These are phyloP conservation scores for Hyphopichia khmerensis DNA, from an alignment of 1,139 yeast species.

Conservation along the genomic window DNA sequence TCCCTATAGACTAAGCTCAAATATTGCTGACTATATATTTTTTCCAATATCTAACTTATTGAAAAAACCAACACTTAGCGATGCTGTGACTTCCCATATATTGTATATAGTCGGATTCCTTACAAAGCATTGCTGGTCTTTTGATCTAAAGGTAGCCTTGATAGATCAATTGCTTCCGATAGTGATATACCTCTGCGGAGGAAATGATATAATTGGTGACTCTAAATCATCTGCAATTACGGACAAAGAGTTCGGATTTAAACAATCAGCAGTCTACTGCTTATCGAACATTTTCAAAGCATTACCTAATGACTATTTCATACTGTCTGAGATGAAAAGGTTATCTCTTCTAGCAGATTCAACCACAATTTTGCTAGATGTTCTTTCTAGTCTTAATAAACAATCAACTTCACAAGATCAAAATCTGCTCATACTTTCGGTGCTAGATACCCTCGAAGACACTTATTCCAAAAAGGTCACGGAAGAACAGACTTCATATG, in stretches of 20 bases:
- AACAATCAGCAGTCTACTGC: conserved; percentile 17
- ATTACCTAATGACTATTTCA: conserved; percentile 23
- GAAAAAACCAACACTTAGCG: conserved; percentile 25
- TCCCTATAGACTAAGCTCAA: conserved; percentile 25
- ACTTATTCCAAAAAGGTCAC: conserved; percentile 18
- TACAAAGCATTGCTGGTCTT: conserved; percentile 30
- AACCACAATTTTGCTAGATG: conserved; percentile 21
- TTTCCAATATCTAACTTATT: conserved; percentile 38
- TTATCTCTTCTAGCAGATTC: conserved; percentile 28
- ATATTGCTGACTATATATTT: conserved; percentile 43
- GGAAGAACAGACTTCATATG: conserved; percentile 32
- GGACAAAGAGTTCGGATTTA: conserved; percentile 16
- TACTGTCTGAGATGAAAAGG: conserved; percentile 12
- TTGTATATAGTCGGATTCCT: conserved; percentile 30
- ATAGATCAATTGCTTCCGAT: conserved; percentile 40
- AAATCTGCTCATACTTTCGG: conserved; percentile 8
- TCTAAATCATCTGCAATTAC: conserved; percentile 4
- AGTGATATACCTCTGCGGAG: conserved; percentile 24
- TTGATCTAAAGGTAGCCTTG: conserved; percentile 21
- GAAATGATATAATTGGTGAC: conserved; percentile 6
- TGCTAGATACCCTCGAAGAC: conserved; percentile 14
- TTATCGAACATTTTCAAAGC: conserved; percentile 14
- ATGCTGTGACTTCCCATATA: conserved; percentile 18
- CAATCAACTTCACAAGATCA: conserved; percentile 18
- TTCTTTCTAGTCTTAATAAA: conserved; percentile 7